Base-by-base conservation (phyloP, 352 stramenopile genomes). In the Pythium sukuiense region DNA sequence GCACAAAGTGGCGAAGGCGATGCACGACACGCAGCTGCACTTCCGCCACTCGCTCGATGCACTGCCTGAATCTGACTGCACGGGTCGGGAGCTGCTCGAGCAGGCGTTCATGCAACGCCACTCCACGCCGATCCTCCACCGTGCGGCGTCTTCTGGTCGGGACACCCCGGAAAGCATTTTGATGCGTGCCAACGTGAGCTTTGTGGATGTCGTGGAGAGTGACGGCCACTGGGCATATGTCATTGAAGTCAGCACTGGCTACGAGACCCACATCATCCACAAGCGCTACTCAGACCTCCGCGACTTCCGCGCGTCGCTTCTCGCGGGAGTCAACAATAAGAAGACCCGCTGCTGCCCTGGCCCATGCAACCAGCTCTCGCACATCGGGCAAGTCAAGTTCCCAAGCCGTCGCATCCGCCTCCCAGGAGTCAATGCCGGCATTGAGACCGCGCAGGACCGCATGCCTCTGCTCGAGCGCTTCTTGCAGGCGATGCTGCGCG, bases 281-380 rank as follows among this genome's bases (percentile, higher is more conserved):
- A 87, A 82, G 70, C 77, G 83, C 45, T 91, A 74, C 69, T 88
- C 79, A 48, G 75, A 89, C 55, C 85, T 91, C 65, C 77, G 80
- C 35, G 71, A 76, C 30, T 76, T 91, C 24, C 77, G 80, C 11
- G 63, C 69, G 35, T 61, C 76, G 61, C 59, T 91, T 39, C 59
- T 89, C n/a, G 27, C 60, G 6, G 35, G 37, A 12, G 1, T 59
- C 27, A 29, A 48, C n/a, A 26, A 30, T 11, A 43, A 48, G 30
- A 43, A 43, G 54, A 14, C 27, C 32, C 54, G 48, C 18, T 27
- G 41, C 30, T 30, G 43, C 37, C 33, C 37, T 18, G 56, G 80
- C 6, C 71, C 76, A 16, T 88, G 78, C 55, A 59, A 56, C 46
- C 65, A 77, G 33, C 65, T 85, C 16, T 29, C 63, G 35, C 65